These are phyloP conservation scores for Elsinoe perseae DNA, from an alignment of 2,329 filamentous ascomycete species.

Conservation along the genomic window DNA sequence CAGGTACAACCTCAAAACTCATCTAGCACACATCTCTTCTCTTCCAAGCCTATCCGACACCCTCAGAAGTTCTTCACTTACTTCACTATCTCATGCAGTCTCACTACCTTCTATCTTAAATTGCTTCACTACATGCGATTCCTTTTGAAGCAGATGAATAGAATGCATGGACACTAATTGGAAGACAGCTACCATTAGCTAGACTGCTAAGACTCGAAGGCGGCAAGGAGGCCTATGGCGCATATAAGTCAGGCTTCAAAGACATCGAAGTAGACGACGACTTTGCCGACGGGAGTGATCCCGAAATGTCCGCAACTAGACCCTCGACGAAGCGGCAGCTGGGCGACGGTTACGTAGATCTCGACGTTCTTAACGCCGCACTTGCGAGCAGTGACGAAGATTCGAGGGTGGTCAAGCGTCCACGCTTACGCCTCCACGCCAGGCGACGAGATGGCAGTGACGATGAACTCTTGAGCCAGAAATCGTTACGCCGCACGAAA, in stretches of 20 bases:
- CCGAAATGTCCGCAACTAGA: conserved; percentile 17
- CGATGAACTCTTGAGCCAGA: neutral
- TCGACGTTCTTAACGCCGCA: neutral
- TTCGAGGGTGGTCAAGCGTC: neutral
- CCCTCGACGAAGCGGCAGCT: neutral
- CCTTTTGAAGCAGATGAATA: neutral
- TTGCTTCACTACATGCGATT: neutral
- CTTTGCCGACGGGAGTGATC: neutral
- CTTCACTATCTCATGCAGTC: neutral
- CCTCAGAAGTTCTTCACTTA: neutral
- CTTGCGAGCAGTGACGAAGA: neutral
- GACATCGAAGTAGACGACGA: conserved; percentile 1
- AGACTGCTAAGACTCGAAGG: conserved; percentile 37
- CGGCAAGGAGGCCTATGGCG: conserved; percentile 38
- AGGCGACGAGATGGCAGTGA: neutral
- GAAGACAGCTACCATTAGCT: neutral
- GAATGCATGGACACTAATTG: neutral
- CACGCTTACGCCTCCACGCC: neutral
- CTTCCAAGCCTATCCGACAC: neutral
- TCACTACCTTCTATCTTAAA: neutral
- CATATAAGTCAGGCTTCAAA: conserved; percentile 11
- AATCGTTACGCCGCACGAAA: neutral
- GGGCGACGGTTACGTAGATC: neutral
- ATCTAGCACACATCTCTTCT: too few relatives aligned
- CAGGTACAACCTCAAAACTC: neutral